Conservation (phyloP, 352 stramenopile genomes). For the Pythium aquatile region DNA sequence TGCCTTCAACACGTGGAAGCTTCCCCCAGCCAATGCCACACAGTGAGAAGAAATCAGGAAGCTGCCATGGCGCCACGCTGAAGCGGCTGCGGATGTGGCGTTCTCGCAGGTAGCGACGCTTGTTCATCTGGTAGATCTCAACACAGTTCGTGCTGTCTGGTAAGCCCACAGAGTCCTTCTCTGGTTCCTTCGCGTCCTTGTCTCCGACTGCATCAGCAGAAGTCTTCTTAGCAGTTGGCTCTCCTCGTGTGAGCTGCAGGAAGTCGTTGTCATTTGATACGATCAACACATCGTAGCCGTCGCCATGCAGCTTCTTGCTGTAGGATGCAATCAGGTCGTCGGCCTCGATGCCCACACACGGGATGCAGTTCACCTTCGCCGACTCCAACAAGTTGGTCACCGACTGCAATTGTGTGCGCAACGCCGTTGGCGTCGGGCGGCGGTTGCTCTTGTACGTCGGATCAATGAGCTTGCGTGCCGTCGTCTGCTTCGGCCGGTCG, state of each 20-base stretch:
- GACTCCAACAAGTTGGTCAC: conserved; percentile 20
- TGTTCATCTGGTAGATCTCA: conserved; percentile 74
- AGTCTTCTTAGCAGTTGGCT: conserved; percentile 1
- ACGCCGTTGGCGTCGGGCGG: conserved; percentile 16
- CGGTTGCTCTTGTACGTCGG: conserved; percentile 34
- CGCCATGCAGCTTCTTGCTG: conserved; percentile 13
- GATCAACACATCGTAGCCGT: conserved; percentile 32
- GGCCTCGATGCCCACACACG: conserved; percentile 30
- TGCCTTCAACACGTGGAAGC: conserved; percentile 48
- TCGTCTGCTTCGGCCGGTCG: conserved; percentile 27
- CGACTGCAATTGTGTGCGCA: conserved; percentile 30
- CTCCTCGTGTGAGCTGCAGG: conserved; percentile 29
- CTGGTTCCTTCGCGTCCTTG: not conserved
- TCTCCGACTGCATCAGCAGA: not conserved
- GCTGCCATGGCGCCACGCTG: conserved; percentile 31
- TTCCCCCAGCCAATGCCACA: conserved; percentile 73
- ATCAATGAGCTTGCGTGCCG: conserved; percentile 30
- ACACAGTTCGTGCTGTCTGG: conserved; percentile 29
- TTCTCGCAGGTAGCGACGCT: conserved; percentile 64
- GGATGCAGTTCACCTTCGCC: conserved; percentile 29
- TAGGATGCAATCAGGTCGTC: conserved; percentile 43
- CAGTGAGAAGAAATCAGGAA: conserved; percentile 65
- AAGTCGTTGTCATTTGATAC: conserved; percentile 43
- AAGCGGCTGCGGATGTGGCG: conserved; percentile 61
- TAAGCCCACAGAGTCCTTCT: not conserved